These are phyloP conservation scores for Discostella stelligeroides DNA, from an alignment of 108 stramenopile genomes.

Conservation along the genomic window DNA sequence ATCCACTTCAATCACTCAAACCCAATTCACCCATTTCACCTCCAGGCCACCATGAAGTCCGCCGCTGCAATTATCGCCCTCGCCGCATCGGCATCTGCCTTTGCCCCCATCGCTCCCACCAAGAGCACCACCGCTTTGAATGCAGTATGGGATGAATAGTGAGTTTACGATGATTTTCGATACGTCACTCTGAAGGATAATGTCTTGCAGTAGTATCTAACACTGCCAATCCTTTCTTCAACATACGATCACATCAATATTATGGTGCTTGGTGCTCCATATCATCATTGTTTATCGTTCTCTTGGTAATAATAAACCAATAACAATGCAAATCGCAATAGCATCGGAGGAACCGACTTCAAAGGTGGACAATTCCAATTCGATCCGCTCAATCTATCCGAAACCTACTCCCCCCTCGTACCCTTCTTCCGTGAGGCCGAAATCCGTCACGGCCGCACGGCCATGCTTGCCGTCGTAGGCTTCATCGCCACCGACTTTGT, in stretches of 20 bases:
- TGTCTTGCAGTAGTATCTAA: too few relatives aligned
- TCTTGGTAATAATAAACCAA: too few relatives aligned
- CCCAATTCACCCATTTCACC: too few relatives aligned
- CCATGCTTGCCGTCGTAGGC: conserved; percentile 89
- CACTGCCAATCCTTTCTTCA: too few relatives aligned
- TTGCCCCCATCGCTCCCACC: conserved; percentile 49
- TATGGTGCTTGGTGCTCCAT: too few relatives aligned
- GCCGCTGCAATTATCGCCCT: conserved; percentile 55
- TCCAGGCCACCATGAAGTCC: conserved; percentile 78
- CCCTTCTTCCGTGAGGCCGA: conserved; percentile 91
- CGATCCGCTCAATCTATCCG: conserved; percentile 69
- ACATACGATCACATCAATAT: neutral
- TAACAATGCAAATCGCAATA: conserved; percentile 1
- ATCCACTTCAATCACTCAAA: neutral
- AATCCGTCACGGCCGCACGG: conserved; percentile 84
- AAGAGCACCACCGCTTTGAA: conserved; percentile 46
- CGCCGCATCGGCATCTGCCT: conserved; percentile 66
- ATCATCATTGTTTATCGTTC: too few relatives aligned
- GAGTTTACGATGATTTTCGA: too few relatives aligned
- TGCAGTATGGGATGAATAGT: conserved; percentile 51
- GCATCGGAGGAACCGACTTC: conserved; percentile 53
- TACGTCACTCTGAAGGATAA: too few relatives aligned
- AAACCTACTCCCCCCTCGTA: conserved; percentile 59
- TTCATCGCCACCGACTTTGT: conserved; percentile 85
- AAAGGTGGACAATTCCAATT: conserved; percentile 63